Conservation (phyloP, 2,329 filamentous ascomycete species). For the Xylariaceae sp. region DNA sequence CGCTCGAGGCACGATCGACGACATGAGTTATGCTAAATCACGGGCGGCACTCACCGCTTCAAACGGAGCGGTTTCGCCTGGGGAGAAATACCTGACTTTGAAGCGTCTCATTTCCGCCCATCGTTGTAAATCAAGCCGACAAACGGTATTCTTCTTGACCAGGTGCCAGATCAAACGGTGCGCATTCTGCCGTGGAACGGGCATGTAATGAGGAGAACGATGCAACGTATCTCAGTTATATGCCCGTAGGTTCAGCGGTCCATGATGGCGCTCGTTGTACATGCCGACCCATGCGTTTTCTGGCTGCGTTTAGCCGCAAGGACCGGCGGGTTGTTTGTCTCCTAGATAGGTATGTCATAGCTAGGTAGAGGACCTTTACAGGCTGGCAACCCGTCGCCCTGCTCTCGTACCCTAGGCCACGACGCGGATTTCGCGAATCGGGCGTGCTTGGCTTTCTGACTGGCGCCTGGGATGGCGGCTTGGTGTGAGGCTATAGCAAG, state of each 20-base stretch:
- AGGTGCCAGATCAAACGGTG: slow-evolving; percentile 1
- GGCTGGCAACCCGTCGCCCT: background rate
- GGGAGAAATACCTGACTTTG: background rate
- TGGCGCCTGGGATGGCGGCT: background rate
- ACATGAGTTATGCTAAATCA: background rate
- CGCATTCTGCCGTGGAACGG: background rate
- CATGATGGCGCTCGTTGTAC: background rate
- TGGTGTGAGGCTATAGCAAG: background rate
- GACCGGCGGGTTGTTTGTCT: background rate
- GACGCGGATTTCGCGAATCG: background rate
- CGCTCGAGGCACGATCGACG: background rate
- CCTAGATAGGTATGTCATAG: background rate
- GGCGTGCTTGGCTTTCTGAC: background rate
- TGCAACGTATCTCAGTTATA: slow-evolving; percentile 1
- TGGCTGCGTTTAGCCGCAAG: slow-evolving; percentile 6
- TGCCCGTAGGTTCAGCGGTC: background rate
- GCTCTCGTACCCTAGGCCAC: background rate
- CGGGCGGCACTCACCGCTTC: background rate
- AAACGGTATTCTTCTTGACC: background rate
- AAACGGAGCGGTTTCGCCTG: background rate
- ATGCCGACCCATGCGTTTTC: slow-evolving; percentile 1
- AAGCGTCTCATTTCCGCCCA: background rate
- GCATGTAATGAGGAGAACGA: slow-evolving; percentile 3
- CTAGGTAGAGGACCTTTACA: background rate
- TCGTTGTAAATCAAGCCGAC: background rate